Evolutionary conservation across 805 yeast species (phyloP), one percentile per base, ranked within the genome.

Genomic region (Blastobotrys terrestris): DNA sequence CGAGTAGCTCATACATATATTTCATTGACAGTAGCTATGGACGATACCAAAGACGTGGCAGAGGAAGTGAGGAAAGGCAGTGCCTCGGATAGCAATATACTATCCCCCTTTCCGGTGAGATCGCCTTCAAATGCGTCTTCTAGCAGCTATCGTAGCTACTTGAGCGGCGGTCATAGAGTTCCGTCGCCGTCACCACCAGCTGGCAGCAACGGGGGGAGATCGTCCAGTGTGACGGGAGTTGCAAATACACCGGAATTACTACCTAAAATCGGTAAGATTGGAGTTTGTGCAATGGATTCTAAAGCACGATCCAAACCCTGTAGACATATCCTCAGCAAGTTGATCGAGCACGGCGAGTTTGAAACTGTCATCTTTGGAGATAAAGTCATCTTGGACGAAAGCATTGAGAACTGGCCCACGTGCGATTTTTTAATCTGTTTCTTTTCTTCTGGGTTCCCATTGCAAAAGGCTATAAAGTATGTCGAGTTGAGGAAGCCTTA

Each of bases 251-350:
- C 35, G 35, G 35, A 26, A 11, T 16, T 50, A n/a, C 35, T 59
- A 45, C 61, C 64, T 11, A 64, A 60, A 50, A 81, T 91, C 58
- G 98, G 99, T 41, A 91, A 88, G 59, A 88, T 94, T 60, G 99
- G 99, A 50, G 96, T 94, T 1, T 94, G 99, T 72, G 99, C 99
- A 8, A 91, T 94, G 97, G 99, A 94, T 69, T 84, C 91, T 54
- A 94, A 94, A 69, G 99, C 91, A 1, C 77, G 95, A 64, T 85
- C 95, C 44, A 94, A 94, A 72, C 99, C 99, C 1, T 92, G 97
- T 65, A 76, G 98, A 54, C 87, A 87, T 56, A 94, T 94, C 58
- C 74, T 94, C 62, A 90, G 87, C 67, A 75, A 96, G 50, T 73
- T 94, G 64, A 87, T 92, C 54, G 95, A 87, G 60, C 83, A 87